Evolutionary conservation across 2,329 filamentous ascomycete genomes (phyloP), one percentile per base, ranked within the genome.

Genomic region (Triangularia verruculosa): DNA sequence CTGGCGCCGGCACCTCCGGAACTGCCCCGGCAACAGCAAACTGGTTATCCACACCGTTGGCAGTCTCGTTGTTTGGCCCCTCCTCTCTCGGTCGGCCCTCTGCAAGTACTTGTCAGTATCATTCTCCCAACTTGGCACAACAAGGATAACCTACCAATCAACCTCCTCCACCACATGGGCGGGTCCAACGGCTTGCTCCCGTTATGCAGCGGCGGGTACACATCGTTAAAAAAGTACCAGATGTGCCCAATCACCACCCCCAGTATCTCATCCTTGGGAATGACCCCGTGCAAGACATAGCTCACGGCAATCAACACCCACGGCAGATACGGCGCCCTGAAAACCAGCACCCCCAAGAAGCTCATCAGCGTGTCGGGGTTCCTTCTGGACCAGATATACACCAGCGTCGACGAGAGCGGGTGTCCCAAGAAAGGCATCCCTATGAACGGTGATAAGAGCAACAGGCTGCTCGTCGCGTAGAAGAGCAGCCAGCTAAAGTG

Each of bases 201-300:
- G 67, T 90, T 88, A 77, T 97, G 91, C 52, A 97, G 84, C 2
- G 93, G 91, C 3, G 95, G 95, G 76, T 97, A 99, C 15, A 99
- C 93, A 75, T 99, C 95, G 64, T 89, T 91, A 77, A 98, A 97
- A 79, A 97, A 99, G 77, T 98, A 99, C 90, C 93, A 98, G 47
- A 98, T 84, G 77, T 99, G 95, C 9, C 95, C 95, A 43, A 98
- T 93, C 9, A 95, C 87, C 15, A 97, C 92, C 3, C 95, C 95
- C 80, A 96, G 92, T 67, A 99, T 90, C 80, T 99, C 95, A 75
- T 98, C 95, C 78, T 96, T 96, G 3, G 95, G 95, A 51, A 98
- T 83, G 4, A 85, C 90, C 6, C 92, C 92, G 74, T 98, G 93
- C 74, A 98, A 84, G n/a, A 97, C 83, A 54, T 98, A 82, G 73